Conservation (phyloP, 1,139 yeast genomes). For the Protomyces macrosporus region DNA sequence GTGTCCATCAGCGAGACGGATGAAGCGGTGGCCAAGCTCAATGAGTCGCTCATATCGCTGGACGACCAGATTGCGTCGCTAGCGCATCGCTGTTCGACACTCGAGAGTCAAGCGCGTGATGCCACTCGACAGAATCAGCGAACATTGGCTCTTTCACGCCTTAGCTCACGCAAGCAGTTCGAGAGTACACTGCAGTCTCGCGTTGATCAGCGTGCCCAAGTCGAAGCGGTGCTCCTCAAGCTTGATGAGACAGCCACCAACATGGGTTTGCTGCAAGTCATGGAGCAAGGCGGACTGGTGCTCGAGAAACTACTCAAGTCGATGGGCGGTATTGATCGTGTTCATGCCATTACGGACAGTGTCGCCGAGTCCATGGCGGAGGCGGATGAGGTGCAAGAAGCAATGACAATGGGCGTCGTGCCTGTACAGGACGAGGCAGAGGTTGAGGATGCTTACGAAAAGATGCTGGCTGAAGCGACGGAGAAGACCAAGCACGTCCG, state of each 20-base stretch:
- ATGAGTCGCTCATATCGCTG: neutral
- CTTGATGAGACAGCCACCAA: conserved; percentile 19
- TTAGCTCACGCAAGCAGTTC: neutral
- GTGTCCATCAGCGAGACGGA: conserved; percentile 5
- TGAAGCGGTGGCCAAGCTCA: conserved; percentile 11
- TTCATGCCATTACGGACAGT: conserved; percentile 4
- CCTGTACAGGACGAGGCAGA: neutral
- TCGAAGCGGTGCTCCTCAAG: neutral
- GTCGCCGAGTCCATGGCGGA: conserved; percentile 11
- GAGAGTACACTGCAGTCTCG: neutral
- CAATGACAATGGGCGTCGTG: neutral
- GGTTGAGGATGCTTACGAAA: neutral
- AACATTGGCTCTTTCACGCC: neutral
- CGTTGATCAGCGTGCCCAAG: conserved; percentile 3
- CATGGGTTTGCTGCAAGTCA: conserved; percentile 1
- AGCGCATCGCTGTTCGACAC: neutral
- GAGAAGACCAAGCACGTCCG: neutral
- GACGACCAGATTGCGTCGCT: neutral
- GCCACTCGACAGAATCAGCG: neutral
- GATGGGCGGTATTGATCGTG: conserved; percentile 21
- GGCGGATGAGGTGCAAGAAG: conserved; percentile 23
- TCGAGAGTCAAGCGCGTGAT: neutral
- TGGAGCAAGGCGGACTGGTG: conserved; percentile 8
- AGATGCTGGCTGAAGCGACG: neutral
- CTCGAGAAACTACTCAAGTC: neutral